phyloP scores from a whole-genome alignment of 495 filamentous ascomycete genomes.

The Lineolata rhizophorae region DNA sequence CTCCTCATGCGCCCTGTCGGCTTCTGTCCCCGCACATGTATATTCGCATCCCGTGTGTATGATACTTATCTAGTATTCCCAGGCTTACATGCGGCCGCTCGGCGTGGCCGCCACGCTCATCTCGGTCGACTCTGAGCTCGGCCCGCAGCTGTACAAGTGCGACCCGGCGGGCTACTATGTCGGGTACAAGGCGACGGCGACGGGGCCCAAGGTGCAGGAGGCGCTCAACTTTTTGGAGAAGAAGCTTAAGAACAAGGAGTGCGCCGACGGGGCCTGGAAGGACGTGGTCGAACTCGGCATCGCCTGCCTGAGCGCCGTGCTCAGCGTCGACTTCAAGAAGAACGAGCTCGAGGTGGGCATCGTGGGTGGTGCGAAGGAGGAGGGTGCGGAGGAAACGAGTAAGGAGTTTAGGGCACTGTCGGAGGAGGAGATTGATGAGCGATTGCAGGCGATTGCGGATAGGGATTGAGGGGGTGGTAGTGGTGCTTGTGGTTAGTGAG shows the following conservation, averaged over 20 bases:
- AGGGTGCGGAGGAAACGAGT: slow-evolving; percentile 61
- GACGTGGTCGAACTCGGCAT: slow-evolving; percentile 95
- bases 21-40: too few relatives aligned
- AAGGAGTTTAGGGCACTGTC: slow-evolving; percentile 69
- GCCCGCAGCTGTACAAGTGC: slow-evolving; percentile 95
- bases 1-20: too few relatives aligned
- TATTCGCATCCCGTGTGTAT: too few relatives aligned
- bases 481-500: slow-evolving; percentile 2
- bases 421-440: slow-evolving; percentile 94
- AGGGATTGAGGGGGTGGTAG: slow-evolving; percentile 51
- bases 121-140: slow-evolving; percentile 76
- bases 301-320: slow-evolving; percentile 76
- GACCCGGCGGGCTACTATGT: slow-evolving; percentile 95
- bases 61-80: too few relatives aligned
- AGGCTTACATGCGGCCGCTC: slow-evolving; percentile 97
- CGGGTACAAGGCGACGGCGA: slow-evolving; percentile 93
- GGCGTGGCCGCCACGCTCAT: slow-evolving; percentile 88
- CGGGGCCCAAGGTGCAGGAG: slow-evolving; percentile 95
- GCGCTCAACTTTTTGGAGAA: slow-evolving; percentile 95
- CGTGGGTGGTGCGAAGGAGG: slow-evolving; percentile 59
- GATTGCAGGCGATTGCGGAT: slow-evolving; percentile 91
- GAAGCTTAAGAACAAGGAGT: slow-evolving; percentile 99
- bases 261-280: slow-evolving; percentile 81
- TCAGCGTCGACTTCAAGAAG: slow-evolving; percentile 99
- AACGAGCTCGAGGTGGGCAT: slow-evolving; percentile 94